Evolutionary conservation across 768 basidiomycete genomes (phyloP).

Genomic region (Boletus edulis): DNA sequence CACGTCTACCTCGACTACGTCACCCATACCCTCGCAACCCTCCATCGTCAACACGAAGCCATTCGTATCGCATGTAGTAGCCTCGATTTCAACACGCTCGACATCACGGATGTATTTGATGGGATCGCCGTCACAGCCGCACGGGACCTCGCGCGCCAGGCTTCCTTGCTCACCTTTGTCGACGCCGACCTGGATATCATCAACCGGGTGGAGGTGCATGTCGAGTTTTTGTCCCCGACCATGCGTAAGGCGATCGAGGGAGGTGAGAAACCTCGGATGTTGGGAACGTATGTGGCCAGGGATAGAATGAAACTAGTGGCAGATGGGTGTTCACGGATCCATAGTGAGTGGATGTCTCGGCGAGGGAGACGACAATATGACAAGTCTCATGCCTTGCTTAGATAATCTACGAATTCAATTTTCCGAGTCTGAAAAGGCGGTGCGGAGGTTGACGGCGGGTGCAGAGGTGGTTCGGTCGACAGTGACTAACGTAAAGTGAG

Average conservation of each 20-base stretch:
- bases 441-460: conserved; percentile 53
- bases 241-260: conserved; percentile 69
- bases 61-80: conserved; percentile 69
- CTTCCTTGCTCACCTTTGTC: conserved; percentile 56
- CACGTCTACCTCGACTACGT: conserved; percentile 64
- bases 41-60: conserved; percentile 68
- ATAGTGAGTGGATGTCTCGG: conserved; percentile 45
- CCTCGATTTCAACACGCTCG: conserved; percentile 71
- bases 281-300: conserved; percentile 79
- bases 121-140: conserved; percentile 53
- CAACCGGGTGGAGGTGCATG: conserved; percentile 62
- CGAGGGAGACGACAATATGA: too few relatives aligned
- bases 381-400: conserved; percentile 21
- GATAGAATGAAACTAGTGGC: conserved; percentile 80
- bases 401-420: conserved; percentile 61
- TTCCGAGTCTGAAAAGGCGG: conserved; percentile 49
- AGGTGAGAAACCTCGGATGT: conserved; percentile 63
- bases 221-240: conserved; percentile 68
- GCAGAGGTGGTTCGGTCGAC: conserved; percentile 56
- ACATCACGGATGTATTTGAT: conserved; percentile 69
- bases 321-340: conserved; percentile 63
- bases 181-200: conserved; percentile 74
- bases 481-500: conserved; percentile 48
- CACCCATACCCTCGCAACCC: conserved; percentile 45
- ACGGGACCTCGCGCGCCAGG: conserved; percentile 67